Base-by-base conservation (phyloP, 352 stramenopile genomes). In the Phytophthora ramorum region DNA sequence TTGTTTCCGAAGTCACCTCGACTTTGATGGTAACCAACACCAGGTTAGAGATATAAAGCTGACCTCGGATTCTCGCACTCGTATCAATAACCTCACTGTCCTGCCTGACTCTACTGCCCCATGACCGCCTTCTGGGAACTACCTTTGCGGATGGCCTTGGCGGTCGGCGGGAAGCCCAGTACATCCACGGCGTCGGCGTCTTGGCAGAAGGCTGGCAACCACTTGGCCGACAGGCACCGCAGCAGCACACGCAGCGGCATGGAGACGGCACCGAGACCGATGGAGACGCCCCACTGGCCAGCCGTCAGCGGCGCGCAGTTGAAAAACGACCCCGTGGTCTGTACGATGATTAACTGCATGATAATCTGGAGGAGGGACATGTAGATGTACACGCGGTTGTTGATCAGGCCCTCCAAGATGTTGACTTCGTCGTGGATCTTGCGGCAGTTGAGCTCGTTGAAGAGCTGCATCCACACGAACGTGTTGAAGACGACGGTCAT, bases 401-500 rank as follows among this genome's bases (percentile, higher is more conserved):
- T 74, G 37, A 87, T 47, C 19, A 99, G 79, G n/a, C 95, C 95
- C 4, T 81, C 77, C 59, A 99, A 96, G 13, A 99, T 78, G 75
- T 99, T 99, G 71, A 91, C 89, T 71, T 92, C 86, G 54, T 95
- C 82, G 78, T 93, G 76, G 67, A 92, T 92, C 56, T 93, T 92
- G 38, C 84, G 83, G 65, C 75, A 90, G 61, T 93, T 92, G 51
- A 95, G 56, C 67, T 95, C 81, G 52, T 95, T 95, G 59, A 92
- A 99, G 28, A 99, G 85, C 86, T 99, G 96, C 65, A 98, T 91
- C 79, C 98, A 98, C 24, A 99, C 96, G 71, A 99, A 99, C 13
- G 95, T 92, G 75, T 99, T 99, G 85, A 99, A 99, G 47, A 99
- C 66, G 56, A 99, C 81, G 2, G 96, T 99, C 80, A 98, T 98